Percentiles rank a stretch among this genome's conserved stretches.
Conservation (phyloP, 306 rosid species). For the Ammopiptanthus mongolicus region DNA sequence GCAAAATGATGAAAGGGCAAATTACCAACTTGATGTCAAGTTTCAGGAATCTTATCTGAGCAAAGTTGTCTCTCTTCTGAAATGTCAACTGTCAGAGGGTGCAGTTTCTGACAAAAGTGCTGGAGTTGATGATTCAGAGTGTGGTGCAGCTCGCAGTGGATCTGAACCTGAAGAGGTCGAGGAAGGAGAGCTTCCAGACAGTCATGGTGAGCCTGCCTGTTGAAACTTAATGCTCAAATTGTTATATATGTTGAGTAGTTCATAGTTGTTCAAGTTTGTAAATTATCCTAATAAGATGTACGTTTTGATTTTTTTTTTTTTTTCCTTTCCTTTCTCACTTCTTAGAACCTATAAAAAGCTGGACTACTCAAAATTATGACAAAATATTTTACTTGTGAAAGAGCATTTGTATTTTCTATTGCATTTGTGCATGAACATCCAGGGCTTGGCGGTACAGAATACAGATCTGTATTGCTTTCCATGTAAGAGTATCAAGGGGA, state of each 20-base stretch:
- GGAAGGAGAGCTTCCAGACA: slow-evolving; percentile 97
- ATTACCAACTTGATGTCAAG: slow-evolving; percentile 97
- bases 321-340: not conserved
- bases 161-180: slow-evolving; percentile 68
- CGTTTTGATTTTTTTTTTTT: not conserved
- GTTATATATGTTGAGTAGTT: slow-evolving; percentile 1
- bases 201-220: slow-evolving; percentile 70
- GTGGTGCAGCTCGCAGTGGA: slow-evolving; percentile 30
- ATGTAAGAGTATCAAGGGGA: not conserved
- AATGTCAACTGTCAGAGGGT: slow-evolving; percentile 91
- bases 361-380: not conserved
- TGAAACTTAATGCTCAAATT: slow-evolving; percentile 18
- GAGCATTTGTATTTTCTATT: slow-evolving; percentile 2
- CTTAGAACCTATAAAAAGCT: not conserved
- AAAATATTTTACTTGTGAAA: slow-evolving; percentile 7
- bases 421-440: slow-evolving; percentile 9
- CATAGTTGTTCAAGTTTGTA: not conserved
- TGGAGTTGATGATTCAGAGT: slow-evolving; percentile 30
- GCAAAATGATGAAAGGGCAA: slow-evolving; percentile 97
- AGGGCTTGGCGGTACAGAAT: not conserved
- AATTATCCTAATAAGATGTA: slow-evolving; percentile 10
- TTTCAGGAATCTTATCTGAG: slow-evolving; percentile 88
- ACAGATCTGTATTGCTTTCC: slow-evolving; percentile 5
- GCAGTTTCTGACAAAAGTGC: slow-evolving; percentile 69
- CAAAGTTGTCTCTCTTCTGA: slow-evolving; percentile 75